phyloP scores from a whole-genome alignment of 2,329 filamentous ascomycete genomes.

The Incumbomyces lentus region DNA sequence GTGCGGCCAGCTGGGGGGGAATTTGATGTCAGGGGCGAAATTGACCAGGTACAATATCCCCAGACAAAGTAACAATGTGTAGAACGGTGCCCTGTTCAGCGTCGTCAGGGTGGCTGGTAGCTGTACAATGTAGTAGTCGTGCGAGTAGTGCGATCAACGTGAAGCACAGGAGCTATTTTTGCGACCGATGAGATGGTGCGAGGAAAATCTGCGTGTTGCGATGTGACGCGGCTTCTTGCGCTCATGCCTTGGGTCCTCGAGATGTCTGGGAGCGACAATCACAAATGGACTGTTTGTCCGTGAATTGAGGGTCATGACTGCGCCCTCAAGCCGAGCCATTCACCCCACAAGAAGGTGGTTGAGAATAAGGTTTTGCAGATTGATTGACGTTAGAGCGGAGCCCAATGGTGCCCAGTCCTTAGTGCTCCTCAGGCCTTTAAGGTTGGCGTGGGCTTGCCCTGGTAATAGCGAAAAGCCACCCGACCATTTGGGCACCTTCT shows the following conservation, averaged over 20 bases:
- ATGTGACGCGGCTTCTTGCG: neutral
- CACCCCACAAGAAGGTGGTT: too few relatives aligned
- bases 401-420: too few relatives aligned
- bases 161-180: neutral
- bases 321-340: too few relatives aligned
- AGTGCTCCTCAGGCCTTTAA: too few relatives aligned
- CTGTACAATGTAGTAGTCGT: conserved; percentile 5
- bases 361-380: too few relatives aligned
- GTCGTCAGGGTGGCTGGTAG: conserved; percentile 6
- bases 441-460: too few relatives aligned
- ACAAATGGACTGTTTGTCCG: too few relatives aligned
- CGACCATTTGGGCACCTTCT: too few relatives aligned
- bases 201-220: neutral
- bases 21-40: conserved; percentile 2
- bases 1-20: neutral
- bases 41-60: neutral
- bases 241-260: neutral
- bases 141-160: neutral
- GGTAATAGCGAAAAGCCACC: too few relatives aligned
- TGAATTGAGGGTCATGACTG: too few relatives aligned
- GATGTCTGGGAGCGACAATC: too few relatives aligned
- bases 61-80: neutral
- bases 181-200: neutral
- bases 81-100: neutral
- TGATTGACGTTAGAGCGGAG: too few relatives aligned